Evolutionary conservation across 768 basidiomycete genomes (phyloP).

Genomic region (Auriscalpium microsporum): DNA sequence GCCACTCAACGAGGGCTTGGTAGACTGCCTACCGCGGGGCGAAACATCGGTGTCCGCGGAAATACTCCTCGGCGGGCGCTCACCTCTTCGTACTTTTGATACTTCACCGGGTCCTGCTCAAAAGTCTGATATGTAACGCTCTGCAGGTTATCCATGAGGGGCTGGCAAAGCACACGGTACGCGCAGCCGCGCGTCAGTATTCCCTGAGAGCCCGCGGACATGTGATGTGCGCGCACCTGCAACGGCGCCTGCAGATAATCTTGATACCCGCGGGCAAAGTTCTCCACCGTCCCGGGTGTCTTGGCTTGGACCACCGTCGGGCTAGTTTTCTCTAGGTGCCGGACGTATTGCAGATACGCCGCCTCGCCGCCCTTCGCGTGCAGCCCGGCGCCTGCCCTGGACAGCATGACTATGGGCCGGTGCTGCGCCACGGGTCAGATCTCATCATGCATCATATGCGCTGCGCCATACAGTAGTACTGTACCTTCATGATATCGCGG

Average conservation of each 20-base stretch:
- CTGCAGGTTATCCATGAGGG: slow-evolving; percentile 94
- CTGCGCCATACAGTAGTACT: slow-evolving; percentile 13
- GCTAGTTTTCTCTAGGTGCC: slow-evolving; percentile 76
- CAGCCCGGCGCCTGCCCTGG: slow-evolving; percentile 51
- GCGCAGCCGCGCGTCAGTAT: neutral
- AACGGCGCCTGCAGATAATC: slow-evolving; percentile 93
- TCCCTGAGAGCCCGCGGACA: too few relatives aligned
- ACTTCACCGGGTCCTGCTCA: slow-evolving; percentile 96
- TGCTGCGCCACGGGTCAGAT: slow-evolving; percentile 41
- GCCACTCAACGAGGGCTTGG: slow-evolving; percentile 68
- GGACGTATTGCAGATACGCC: slow-evolving; percentile 86
- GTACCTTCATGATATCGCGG: slow-evolving; percentile 78
- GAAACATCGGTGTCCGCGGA: neutral
- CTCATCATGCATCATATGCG: neutral
- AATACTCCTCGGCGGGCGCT: neutral
- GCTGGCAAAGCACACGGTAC: slow-evolving; percentile 36
- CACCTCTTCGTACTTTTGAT: slow-evolving; percentile 90
- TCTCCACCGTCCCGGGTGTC: slow-evolving; percentile 70
- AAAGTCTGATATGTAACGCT: slow-evolving; percentile 96
- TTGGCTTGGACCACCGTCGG: slow-evolving; percentile 53
- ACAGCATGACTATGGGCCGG: slow-evolving; percentile 76
- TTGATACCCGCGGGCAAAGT: slow-evolving; percentile 88
- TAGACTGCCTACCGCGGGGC: slow-evolving; percentile 55
- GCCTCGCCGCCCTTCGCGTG: slow-evolving; percentile 76
- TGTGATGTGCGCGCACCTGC: slow-evolving; percentile 43